These are phyloP conservation scores for Ganoderma multipileum DNA, from an alignment of 1,284 basidiomycete genomes.

Conservation along the genomic window DNA sequence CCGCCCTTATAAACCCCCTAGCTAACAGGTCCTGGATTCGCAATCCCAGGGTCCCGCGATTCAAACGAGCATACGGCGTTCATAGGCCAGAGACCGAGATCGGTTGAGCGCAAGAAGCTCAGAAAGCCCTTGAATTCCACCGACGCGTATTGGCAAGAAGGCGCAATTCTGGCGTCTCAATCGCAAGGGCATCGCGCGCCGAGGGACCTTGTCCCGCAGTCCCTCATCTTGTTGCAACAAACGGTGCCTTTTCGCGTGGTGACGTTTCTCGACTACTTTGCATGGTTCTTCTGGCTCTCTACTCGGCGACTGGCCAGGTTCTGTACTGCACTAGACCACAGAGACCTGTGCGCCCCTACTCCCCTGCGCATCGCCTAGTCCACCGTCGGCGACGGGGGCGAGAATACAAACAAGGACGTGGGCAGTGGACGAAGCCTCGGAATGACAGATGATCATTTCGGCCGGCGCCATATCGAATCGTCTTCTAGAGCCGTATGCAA, in stretches of 20 bases:
- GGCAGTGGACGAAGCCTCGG: neutral
- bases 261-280: neutral
- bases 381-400: neutral
- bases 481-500: neutral
- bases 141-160: neutral
- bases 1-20: neutral
- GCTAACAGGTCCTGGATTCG: neutral
- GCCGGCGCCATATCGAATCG: neutral
- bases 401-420: neutral
- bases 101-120: neutral
- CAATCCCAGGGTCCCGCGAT: neutral
- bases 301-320: neutral
- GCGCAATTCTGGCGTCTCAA: neutral
- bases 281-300: neutral
- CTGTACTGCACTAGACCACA: neutral
- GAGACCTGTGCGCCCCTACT: neutral
- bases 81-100: neutral
- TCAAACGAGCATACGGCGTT: neutral
- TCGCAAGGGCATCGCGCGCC: neutral
- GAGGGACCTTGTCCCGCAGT: neutral
- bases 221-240: neutral
- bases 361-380: neutral
- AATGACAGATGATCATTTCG: neutral
- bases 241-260: neutral
- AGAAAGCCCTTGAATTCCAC: neutral